phyloP scores from a whole-genome alignment of 2,329 filamentous ascomycete genomes.

The Coniochaeta pulveracea region DNA sequence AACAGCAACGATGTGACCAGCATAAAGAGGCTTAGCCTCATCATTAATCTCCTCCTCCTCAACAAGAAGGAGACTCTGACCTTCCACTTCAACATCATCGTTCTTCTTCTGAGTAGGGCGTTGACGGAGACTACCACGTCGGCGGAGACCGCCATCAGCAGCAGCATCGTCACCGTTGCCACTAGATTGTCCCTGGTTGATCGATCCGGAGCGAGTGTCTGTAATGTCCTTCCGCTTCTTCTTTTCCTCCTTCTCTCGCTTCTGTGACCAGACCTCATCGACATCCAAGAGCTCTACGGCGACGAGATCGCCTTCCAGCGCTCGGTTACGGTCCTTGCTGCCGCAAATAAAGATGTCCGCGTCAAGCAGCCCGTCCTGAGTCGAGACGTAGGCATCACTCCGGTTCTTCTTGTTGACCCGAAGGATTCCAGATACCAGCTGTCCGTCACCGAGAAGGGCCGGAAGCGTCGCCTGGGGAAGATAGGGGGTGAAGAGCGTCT shows the following conservation, averaged over 20 bases:
- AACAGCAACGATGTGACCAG: conserved; percentile 92
- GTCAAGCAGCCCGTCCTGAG: conserved; percentile 74
- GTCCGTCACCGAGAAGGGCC: conserved; percentile 79
- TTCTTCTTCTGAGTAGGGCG: conserved; percentile 99
- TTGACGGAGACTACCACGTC: conserved; percentile 90
- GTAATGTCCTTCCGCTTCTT: conserved; percentile 99
- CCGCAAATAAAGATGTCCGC: conserved; percentile 99
- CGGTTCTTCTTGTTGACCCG: conserved; percentile 99
- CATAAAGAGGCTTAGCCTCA: conserved; percentile 94
- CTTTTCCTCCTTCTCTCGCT: conserved; percentile 99
- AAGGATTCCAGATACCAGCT: conserved; percentile 90
- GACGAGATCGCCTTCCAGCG: conserved; percentile 89
- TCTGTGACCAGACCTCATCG: conserved; percentile 97
- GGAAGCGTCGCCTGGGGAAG: conserved; percentile 89
- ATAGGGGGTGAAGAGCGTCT: conserved; percentile 97
- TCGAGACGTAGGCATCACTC: conserved; percentile 95
- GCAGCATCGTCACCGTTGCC: conserved; percentile 48
- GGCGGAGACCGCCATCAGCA: conserved; percentile 74
- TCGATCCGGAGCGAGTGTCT: conserved; percentile 71
- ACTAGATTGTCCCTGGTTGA: conserved; percentile 56
- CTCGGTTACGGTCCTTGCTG: conserved; percentile 96
- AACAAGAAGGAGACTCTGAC: conserved; percentile 89
- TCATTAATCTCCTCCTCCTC: conserved; percentile 99
- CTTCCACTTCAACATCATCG: conserved; percentile 96
- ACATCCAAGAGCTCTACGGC: conserved; percentile 94